Base-by-base conservation (phyloP, 306 rosid species). In the Sechiopsis laciniata region DNA sequence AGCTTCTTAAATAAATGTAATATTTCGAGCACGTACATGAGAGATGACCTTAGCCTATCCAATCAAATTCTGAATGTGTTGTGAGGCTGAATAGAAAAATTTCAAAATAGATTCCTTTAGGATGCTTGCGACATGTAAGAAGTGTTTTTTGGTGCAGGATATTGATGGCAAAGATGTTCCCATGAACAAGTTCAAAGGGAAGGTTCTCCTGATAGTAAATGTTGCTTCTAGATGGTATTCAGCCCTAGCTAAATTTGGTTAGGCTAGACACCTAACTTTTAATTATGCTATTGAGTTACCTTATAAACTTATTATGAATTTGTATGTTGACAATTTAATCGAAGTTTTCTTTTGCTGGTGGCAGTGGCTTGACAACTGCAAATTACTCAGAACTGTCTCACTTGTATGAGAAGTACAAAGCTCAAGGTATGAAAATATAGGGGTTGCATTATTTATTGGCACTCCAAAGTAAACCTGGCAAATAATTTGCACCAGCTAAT, bases 161-260 rank as follows among this genome's bases (percentile, higher is more conserved):
- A 91, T 95, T 80, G 99, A 95, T 72, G 81, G 56, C 64, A 95
- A 89, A 65, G 96, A 91, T 81, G 87, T 91, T 77, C 3, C 87
- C 80, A 90, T 95, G 56, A 84, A 77, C 88, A 95, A 86, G 51
- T 95, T 88, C 74, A 95, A 91, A 84, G 95, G 96, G 75, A 94
- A 94, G 87, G 95, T 82, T 88, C 90, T 91, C 7, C 81, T 94
- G 88, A 82, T 94, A 72, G 99, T 94, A 75, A 94, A 94, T 65
- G 99, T 94, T 82, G 99, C 99, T 83, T 94, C 99, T 57, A 84
- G 75, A 86, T 94, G 99, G 99, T 94, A 94, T 71, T 72, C 8
- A 66, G 24, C 58, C 37, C 70, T 59, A 59, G 21, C 72, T 71
- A 60, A 71, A 37, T 19, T 69, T 20, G 10, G 32, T 73, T 58